Evolutionary conservation across 108 stramenopile species (phyloP), one percentile per base, ranked within the genome.

Genomic region (Nitzschia palea): DNA sequence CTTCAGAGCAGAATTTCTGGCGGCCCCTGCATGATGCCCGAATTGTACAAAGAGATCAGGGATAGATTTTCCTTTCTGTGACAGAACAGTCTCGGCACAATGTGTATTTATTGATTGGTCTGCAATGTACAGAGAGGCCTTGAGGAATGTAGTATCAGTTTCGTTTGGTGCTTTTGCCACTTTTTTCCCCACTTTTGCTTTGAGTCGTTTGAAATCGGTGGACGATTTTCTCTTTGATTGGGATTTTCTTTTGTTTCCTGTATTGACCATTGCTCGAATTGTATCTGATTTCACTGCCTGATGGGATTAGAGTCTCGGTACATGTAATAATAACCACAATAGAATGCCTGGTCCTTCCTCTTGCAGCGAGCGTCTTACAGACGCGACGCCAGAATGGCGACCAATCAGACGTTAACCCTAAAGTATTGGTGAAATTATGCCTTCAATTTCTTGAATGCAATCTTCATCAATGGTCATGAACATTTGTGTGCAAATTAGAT

Each of bases 141-240:
- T 74, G 55, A 77, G 70, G 72, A 94, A 94, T 20, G 57, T 62
- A 0, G 89, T 90, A 65, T 94, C 88, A 17, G 93, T 94, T 42
- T 80, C 66, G 78, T 91, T 94, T 23, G 75, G 25, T 37, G 78
- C 68, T 35, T 85, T 80, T 6, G 80, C 73, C 14, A 86, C 88
- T 43, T 79, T 75, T 58, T 91, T 90, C 12, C 93, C 93, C 48
- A 94, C 93, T 65, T 91, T 90, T 40, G 93, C 89, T 72, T 86
- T 87, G 52, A 85, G 60, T 8, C 88, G 81, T 72, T 94, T 94
- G 68, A 87, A 87, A 61, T 82, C 87, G 37, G 70, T 12, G 2
- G 36, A 18, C 12, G 35, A 10, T 22, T 31, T 37, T 18, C 37
- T 23, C 54, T 29, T 55, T 1, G 10, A 23, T 40, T 36, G 36